Base-by-base conservation (phyloP, 2,329 filamentous ascomycete genomes). In the Verticillium isaacii region DNA sequence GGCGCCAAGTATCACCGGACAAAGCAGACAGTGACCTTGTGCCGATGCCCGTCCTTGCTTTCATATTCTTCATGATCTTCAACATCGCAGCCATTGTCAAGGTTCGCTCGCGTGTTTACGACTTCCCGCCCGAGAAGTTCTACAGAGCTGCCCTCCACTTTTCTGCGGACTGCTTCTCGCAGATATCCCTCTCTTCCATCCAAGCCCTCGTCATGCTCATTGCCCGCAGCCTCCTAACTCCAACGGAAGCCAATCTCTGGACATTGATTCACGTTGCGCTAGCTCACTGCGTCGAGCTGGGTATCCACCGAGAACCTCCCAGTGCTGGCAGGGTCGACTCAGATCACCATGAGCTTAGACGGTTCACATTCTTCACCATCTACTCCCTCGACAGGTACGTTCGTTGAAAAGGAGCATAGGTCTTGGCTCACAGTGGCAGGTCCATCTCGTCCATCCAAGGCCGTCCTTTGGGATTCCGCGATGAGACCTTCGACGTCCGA, bases 371-470 rank as follows among this genome's bases (percentile, higher is more conserved):
- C 36, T 76, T 70, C 39, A 74, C 69, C 3, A 68, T 75, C 2
- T 76, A 76, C 50, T 70, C 70, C 6, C 63, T 76, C 1, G 74
- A 77, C 50, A 41, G 37, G 37, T 41, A 41, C 5, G 37, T 41
- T 68, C 73, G 73, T 73, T 32, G 29, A 5, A 2, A 9, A 1
- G 64, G 19, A 58, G 55, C 2, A 14, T 55, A 2, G 14, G 14
- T 3, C 45, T 14, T 36, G 2, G 11, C 9, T 50, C 8, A 7
- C 11, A 14, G 37, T 41, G 15, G n/a, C 37, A 74, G 73, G 34
- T 75, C 73, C 14, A 68, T 76, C 12, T 66, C 73, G 5, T 72
- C 74, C 2, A 76, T 77, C 7, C 74, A 77, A 61, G 74, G 74
- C 7, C 72, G 74, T 1, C 74, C 74, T 1, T 67, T 77, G 2